phyloP scores from a whole-genome alignment of 1,284 basidiomycete genomes.

The Malassezia equina region DNA sequence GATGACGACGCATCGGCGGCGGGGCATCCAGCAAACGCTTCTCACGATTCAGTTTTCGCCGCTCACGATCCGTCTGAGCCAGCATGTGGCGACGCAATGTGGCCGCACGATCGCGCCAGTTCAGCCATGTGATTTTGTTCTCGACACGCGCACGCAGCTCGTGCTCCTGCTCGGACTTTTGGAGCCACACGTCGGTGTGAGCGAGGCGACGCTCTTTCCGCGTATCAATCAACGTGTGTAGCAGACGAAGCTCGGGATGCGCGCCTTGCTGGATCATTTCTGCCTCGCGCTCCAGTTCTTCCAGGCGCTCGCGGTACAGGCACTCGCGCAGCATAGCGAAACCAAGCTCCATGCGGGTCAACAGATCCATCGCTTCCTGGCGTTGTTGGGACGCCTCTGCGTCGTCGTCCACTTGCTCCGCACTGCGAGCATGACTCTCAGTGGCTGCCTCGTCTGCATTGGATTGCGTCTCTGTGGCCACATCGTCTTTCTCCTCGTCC shows the following conservation, averaged over 20 bases:
- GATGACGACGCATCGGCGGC: constrained; percentile 51
- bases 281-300: constrained; percentile 54
- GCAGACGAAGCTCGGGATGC: constrained; percentile 70
- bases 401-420: constrained; percentile 13
- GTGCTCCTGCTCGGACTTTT: constrained; percentile 61
- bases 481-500: constrained; percentile 10
- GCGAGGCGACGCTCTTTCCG: constrained; percentile 45
- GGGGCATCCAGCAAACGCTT: constrained; percentile 64
- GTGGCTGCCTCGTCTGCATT: background rate
- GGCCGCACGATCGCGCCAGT: constrained; percentile 56
- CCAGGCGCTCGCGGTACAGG: constrained; percentile 54
- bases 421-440: background rate
- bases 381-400: constrained; percentile 27
- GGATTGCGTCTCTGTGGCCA: background rate
- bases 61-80: constrained; percentile 68
- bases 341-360: constrained; percentile 55
- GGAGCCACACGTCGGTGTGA: constrained; percentile 47
- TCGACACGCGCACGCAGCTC: constrained; percentile 59
- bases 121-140: constrained; percentile 59
- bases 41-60: constrained; percentile 68
- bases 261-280: constrained; percentile 57
- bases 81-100: constrained; percentile 67
- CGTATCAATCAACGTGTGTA: constrained; percentile 54
- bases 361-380: constrained; percentile 52
- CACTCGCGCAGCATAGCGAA: constrained; percentile 54